Percentiles rank a stretch among this genome's conserved stretches.
These are phyloP conservation scores for Aquilaria sinensis DNA, from an alignment of 345 rosid genomes.

Conservation along the genomic window DNA sequence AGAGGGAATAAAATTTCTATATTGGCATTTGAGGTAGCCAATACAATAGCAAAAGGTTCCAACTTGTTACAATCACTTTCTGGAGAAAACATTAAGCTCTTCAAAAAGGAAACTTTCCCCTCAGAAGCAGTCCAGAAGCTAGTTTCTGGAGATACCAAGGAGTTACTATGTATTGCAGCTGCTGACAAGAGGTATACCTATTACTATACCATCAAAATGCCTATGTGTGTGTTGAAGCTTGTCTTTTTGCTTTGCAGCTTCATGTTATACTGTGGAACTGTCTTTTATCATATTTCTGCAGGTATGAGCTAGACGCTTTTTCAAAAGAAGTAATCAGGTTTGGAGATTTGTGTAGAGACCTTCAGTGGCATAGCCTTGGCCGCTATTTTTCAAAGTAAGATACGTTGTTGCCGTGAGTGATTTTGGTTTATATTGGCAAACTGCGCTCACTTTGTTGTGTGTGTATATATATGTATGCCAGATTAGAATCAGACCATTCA, in stretches of 20 bases:
- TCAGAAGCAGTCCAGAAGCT: constrained; percentile 77
- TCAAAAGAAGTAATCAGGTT: constrained; percentile 90
- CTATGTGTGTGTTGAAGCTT: too few relatives aligned
- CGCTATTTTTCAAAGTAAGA: constrained; percentile 84
- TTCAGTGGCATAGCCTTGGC: constrained; percentile 89
- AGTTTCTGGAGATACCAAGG: constrained; percentile 65
- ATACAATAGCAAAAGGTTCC: constrained; percentile 83
- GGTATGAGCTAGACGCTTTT: constrained; percentile 81
- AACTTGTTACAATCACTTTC: constrained; percentile 82
- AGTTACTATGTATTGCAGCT: constrained; percentile 62
- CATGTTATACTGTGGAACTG: too few relatives aligned
- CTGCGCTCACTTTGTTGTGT: constrained; percentile 7
- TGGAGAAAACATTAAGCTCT: constrained; percentile 39
- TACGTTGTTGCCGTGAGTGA: constrained; percentile 1
- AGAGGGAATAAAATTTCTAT: constrained; percentile 73
- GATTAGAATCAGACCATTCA: constrained; percentile 60
- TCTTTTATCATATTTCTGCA: constrained; percentile 19
- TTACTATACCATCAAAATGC: too few relatives aligned
- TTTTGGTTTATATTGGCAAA: constrained; percentile 3
- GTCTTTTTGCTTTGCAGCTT: neutral
- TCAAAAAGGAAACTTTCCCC: constrained; percentile 54
- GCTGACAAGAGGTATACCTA: constrained; percentile 66
- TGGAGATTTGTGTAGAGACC: constrained; percentile 91
- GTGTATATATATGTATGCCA: constrained; percentile 17
- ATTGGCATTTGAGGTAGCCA: constrained; percentile 88